phyloP scores from a whole-genome alignment of 2,329 filamentous ascomycete genomes.

The Pestalotiopsis sp. region DNA sequence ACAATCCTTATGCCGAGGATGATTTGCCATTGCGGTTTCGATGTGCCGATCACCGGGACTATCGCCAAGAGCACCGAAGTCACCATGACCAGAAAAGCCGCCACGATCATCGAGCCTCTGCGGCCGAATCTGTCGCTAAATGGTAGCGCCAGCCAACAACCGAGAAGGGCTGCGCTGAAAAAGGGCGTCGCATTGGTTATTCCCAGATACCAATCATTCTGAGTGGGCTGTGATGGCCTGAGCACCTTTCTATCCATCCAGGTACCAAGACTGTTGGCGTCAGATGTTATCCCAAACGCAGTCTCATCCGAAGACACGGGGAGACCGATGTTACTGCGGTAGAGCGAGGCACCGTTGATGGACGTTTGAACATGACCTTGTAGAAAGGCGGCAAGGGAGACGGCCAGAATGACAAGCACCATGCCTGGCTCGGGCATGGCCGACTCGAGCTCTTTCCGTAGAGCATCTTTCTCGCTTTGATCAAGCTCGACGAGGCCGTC shows the following conservation, averaged over 20 bases:
- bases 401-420: slow-evolving; percentile 42
- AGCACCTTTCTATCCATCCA: not conserved
- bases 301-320: not conserved
- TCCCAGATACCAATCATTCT: slow-evolving; percentile 40
- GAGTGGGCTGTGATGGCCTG: not conserved
- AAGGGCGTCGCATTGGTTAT: slow-evolving; percentile 42
- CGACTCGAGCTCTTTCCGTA: slow-evolving; percentile 40
- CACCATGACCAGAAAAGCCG: slow-evolving; percentile 40
- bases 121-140: slow-evolving; percentile 44
- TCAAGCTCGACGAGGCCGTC: slow-evolving; percentile 31
- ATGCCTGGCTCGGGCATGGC: slow-evolving; percentile 43
- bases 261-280: not conserved
- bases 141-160: slow-evolving; percentile 42
- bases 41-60: not conserved
- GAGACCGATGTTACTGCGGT: not conserved
- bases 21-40: not conserved
- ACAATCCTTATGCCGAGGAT: slow-evolving; percentile 11
- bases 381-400: slow-evolving; percentile 46
- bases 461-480: slow-evolving; percentile 37
- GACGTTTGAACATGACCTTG: slow-evolving; percentile 41
- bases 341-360: slow-evolving; percentile 10
- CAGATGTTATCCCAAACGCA: not conserved
- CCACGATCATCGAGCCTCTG: slow-evolving; percentile 40
- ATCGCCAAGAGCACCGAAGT: slow-evolving; percentile 35
- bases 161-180: slow-evolving; percentile 40